Evolutionary conservation across 345 rosid genomes (phyloP).

Genomic region (Diplotaxis tenuifolia): DNA sequence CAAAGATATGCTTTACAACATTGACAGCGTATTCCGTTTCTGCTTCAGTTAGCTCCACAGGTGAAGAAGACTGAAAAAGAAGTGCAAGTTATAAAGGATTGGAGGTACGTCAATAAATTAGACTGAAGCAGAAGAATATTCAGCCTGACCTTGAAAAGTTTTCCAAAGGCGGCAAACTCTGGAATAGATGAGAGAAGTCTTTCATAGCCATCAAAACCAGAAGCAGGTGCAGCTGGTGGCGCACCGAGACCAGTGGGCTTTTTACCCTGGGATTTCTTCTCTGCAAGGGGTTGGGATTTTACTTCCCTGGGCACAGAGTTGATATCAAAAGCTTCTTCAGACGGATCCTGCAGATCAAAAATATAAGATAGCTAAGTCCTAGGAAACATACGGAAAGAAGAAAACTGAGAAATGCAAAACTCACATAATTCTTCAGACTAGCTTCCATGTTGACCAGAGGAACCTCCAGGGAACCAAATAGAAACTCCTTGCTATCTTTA

Average conservation of each 20-base stretch:
- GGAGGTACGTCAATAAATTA: conserved; percentile 1
- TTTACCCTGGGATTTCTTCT: conserved; percentile 90
- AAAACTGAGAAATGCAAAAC: conserved; percentile 35
- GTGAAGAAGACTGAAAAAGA: conserved; percentile 66
- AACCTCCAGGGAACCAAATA: conserved; percentile 79
- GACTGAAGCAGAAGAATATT: conserved; percentile 1
- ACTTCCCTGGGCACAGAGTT: conserved; percentile 83
- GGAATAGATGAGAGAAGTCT: conserved; percentile 78
- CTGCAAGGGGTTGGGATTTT: conserved; percentile 81
- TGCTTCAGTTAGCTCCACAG: conserved; percentile 95
- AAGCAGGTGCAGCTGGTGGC: conserved; percentile 57
- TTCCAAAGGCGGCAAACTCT: conserved; percentile 77
- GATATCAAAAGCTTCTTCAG: conserved; percentile 81
- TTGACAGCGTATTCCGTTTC: conserved; percentile 96
- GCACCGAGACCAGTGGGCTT: conserved; percentile 87
- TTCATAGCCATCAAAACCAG: conserved; percentile 79
- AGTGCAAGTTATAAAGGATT: conserved; percentile 24
- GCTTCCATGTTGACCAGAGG: conserved; percentile 88
- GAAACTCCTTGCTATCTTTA: conserved; percentile 61
- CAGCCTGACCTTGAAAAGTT: conserved; percentile 79
- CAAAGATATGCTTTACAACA: conserved; percentile 90
- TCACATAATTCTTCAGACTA: conserved; percentile 86
- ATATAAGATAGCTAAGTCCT: conserved; percentile 25
- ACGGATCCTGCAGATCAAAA: conserved; percentile 60
- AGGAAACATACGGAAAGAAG: conserved; percentile 6